Evolutionary conservation across 768 basidiomycete genomes (phyloP), one percentile per base, ranked within the genome.

Genomic region (Leucosporidium yakuticum): DNA sequence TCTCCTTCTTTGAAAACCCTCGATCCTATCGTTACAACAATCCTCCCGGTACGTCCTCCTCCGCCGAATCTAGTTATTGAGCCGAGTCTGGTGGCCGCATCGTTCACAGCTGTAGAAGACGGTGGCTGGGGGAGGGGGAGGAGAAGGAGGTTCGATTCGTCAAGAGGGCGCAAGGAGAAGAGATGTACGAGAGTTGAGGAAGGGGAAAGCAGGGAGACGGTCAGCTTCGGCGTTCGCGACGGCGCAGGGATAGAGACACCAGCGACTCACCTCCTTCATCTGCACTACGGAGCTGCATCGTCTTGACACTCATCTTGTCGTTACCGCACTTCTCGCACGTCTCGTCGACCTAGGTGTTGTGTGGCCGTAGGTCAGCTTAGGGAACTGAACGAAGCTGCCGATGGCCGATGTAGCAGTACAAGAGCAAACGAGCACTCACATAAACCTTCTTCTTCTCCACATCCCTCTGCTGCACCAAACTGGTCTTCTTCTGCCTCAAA

Each of bases 401-500:
- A n/a, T n/a, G n/a, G n/a, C n/a, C n/a, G 8, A 3, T 44, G 39
- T 15, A 44, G 36, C 2, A 3, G 32, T 1, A 34, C 39, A 12
- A 4, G 8, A 32, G 14, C 55, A 19, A 4, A 17, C 27, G 19
- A 50, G 39, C 39, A 44, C 63, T 63, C n/a, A 67, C 56, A 56
- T 58, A 64, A 60, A 76, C 69, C 55, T 75, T 78, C 29, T 77
- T 76, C 36, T 77, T 76, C 36, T 77, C 74, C 31, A 77, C 77
- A n/a, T 77, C 78, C 21, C 84, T 36, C 81, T 89, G 82, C 84
- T 84, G 84, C 74, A 85, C 83, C 54, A 84, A 79, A 47, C 91
- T 87, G 0, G 91, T 96, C 79, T 94, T 91, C 64, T 91, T 91
- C 73, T 94, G 90, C 75, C 88, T 81, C 68, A 98, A 79, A 0